Conservation (phyloP, 2,329 filamentous ascomycete species). For the Hypoxylon sp. region DNA sequence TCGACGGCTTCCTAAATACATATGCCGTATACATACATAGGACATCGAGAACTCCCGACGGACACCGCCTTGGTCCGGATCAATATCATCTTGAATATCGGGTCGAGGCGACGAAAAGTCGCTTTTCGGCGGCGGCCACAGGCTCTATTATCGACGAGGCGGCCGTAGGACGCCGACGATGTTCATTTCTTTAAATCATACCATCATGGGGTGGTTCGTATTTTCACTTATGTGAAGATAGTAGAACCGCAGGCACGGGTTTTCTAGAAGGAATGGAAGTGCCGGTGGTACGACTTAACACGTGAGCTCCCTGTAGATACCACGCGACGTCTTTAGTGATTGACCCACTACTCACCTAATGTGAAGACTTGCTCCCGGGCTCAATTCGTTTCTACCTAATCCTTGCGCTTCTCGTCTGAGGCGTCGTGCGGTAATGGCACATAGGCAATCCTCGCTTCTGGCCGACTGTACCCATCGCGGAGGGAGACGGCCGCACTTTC, state of each 20-base stretch:
- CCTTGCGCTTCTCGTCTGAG: constrained; percentile 20
- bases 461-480: background rate
- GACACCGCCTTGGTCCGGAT: background rate
- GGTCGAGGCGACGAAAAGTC: background rate
- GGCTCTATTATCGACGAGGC: background rate
- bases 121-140: constrained; percentile 7
- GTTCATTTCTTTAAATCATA: constrained; percentile 2
- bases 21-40: background rate
- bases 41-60: background rate
- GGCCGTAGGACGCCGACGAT: background rate
- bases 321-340: background rate
- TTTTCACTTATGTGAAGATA: background rate
- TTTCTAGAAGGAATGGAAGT: background rate
- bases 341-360: background rate
- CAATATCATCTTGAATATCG: background rate
- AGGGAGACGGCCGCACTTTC: background rate
- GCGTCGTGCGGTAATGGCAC: constrained; percentile 8
- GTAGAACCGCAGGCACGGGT: background rate
- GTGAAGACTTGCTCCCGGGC: background rate
- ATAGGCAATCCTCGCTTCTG: background rate
- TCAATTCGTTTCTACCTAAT: background rate
- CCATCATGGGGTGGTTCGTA: background rate
- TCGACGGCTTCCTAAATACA: background rate
- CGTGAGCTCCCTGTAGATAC: background rate
- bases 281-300: constrained; percentile 3